phyloP scores from a whole-genome alignment of 2,329 filamentous ascomycete species.

The Orbilia javanica region DNA sequence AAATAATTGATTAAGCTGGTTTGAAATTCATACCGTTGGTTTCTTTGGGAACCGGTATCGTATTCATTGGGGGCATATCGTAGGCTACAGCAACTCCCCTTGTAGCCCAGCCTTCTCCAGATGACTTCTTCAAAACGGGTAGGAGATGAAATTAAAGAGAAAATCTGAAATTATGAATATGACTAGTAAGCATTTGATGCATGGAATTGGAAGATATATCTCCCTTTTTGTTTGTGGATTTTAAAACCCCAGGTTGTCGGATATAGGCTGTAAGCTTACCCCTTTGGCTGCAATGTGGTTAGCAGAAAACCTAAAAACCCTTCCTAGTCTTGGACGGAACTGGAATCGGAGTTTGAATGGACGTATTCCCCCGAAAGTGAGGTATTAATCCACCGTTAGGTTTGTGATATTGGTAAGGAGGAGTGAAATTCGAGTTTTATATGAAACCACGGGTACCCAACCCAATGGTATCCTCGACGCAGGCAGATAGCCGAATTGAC shows the following conservation, averaged over 20 bases:
- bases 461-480: conserved; percentile 29
- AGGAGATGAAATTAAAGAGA: not conserved
- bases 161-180: conserved; percentile 12
- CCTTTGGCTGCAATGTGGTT: conserved; percentile 23
- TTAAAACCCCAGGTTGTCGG: not conserved
- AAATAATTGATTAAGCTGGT: conserved; percentile 10
- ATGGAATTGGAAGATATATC: not conserved
- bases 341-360: not conserved
- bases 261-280: conserved; percentile 44
- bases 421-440: not conserved
- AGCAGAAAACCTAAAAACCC: not conserved
- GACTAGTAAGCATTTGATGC: conserved; percentile 28
- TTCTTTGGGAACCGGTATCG: conserved; percentile 52
- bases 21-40: conserved; percentile 43
- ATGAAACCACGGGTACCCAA: conserved; percentile 32
- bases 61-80: conserved; percentile 58
- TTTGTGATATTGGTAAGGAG: conserved; percentile 22
- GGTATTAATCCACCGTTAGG: not conserved
- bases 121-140: conserved; percentile 42
- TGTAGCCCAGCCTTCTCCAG: conserved; percentile 54
- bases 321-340: not conserved
- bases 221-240: not conserved
- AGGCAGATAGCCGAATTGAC: conserved; percentile 1
- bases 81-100: conserved; percentile 57
- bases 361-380: no score